Evolutionary conservation across 805 yeast species (phyloP), one percentile per base, ranked within the genome.

Genomic region (Candida oleophila): DNA sequence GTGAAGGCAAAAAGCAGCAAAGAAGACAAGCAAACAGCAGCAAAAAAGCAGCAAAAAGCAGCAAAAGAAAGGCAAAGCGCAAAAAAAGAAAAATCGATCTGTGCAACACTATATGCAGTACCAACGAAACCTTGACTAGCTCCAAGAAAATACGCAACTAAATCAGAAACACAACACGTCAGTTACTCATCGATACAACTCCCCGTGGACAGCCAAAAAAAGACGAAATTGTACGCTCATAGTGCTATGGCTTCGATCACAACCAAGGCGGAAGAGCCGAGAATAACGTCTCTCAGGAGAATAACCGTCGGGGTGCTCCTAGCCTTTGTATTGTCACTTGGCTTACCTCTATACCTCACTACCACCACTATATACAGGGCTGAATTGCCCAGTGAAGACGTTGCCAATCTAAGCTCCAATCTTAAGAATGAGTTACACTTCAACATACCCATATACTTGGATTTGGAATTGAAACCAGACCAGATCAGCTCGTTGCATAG

Each of bases 321-420:
- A 1, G 20, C 41, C 15, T 11, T 55, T 2, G 54, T 55, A 14
- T 36, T 53, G 41, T 39, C 47, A 43, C 41, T 81, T 18, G 89
- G 87, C 2, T 55, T 75, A 4, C 90, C 91, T 3, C 58, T 82
- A 45, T 85, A 86, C 81, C 55, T 66, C 32, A 48, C 55, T 21
- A 83, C 92, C 16, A 83, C 92, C 3, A 65, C 80, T 2, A 78
- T 84, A 16, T 75, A 81, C 55, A 68, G 90, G 45, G 87, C 89
- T 2, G 73, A 74, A 34, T 68, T 87, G 34, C 88, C 88, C 14
- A 56, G 68, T 11, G 65, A 62, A 1, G 66, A 68, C 38, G 71
- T 84, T 41, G 58, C 67, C 53, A 47, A 51, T 16, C 55, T 64
- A 53, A 60, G 66, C 45, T 20, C 50, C 41, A 44, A 58, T 47